Evolutionary conservation across 345 rosid species (phyloP).

Genomic region (Pistacia vera): DNA sequence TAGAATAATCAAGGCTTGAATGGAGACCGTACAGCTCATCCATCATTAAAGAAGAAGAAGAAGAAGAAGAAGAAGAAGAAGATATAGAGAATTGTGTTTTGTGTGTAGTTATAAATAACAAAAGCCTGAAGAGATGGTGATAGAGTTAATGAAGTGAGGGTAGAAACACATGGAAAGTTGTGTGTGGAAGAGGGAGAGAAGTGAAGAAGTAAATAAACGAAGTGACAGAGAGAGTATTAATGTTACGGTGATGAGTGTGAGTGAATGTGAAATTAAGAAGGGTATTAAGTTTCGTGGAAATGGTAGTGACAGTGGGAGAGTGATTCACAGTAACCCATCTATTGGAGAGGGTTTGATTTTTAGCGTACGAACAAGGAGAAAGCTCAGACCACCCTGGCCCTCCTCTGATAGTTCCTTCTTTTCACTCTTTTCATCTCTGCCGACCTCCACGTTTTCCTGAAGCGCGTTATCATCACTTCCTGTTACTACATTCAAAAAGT

Average conservation of each 20-base stretch:
- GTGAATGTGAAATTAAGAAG: too few relatives aligned
- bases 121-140: too few relatives aligned
- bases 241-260: neutral
- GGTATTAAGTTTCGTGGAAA: too few relatives aligned
- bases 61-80: neutral
- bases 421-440: neutral
- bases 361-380: conserved; percentile 43
- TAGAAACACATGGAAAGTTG: too few relatives aligned
- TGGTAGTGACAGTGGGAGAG: neutral
- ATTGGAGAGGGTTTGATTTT: conserved; percentile 10
- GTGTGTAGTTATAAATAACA: too few relatives aligned
- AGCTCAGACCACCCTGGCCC: neutral
- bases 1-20: conserved; percentile 19
- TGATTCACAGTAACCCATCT: neutral
- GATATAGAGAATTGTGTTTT: neutral
- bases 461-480: conserved; percentile 13
- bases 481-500: too few relatives aligned
- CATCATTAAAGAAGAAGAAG: conserved; percentile 21
- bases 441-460: neutral
- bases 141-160: too few relatives aligned
- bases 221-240: neutral
- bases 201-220: neutral
- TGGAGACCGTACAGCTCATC: conserved; percentile 39
- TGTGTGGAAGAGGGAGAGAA: too few relatives aligned
- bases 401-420: conserved; percentile 12